Percentiles rank a stretch among this genome's conserved stretches.
These are phyloP conservation scores for Fusarium heterosporum DNA, from an alignment of 2,329 filamentous ascomycete species.

Conservation along the genomic window DNA sequence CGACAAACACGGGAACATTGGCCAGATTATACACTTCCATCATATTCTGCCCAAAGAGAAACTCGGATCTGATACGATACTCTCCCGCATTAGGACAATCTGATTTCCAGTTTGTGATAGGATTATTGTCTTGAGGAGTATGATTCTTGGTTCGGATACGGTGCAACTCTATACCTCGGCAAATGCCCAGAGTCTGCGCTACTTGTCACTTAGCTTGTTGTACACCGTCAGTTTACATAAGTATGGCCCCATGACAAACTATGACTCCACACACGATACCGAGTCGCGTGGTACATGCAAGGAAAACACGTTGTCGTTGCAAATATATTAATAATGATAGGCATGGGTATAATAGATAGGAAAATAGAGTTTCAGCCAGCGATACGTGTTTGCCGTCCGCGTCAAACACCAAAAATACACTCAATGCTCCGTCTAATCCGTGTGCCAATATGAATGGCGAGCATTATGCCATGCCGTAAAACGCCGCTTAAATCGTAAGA, in stretches of 20 bases:
- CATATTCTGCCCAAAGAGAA: neutral
- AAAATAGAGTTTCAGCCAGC: slow-evolving; percentile 12
- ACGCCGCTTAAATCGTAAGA: slow-evolving; percentile 36
- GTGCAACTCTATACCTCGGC: slow-evolving; percentile 2
- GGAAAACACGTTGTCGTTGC: slow-evolving; percentile 9
- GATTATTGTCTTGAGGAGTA: neutral
- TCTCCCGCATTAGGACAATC: neutral
- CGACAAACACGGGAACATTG: neutral
- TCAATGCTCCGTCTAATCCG: slow-evolving; percentile 23
- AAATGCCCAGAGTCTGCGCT: slow-evolving; percentile 12
- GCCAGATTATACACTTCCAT: neutral
- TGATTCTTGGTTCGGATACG: neutral
- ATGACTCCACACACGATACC: slow-evolving; percentile 34
- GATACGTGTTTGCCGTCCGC: slow-evolving; percentile 8
- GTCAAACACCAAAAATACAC: slow-evolving; percentile 16
- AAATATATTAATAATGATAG: slow-evolving; percentile 9
- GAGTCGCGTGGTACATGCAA: slow-evolving; percentile 27
- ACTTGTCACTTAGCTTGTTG: slow-evolving; percentile 35
- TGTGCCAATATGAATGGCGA: slow-evolving; percentile 21
- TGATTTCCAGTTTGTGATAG: neutral
- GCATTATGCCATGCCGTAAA: slow-evolving; percentile 17
- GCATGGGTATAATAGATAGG: slow-evolving; percentile 24
- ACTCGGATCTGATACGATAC: neutral
- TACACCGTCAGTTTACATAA: slow-evolving; percentile 33
- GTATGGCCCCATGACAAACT: slow-evolving; percentile 31